Evolutionary conservation across 495 filamentous ascomycete species (phyloP), one percentile per base, ranked within the genome.

Genomic region (Lentithecium fluviatile): DNA sequence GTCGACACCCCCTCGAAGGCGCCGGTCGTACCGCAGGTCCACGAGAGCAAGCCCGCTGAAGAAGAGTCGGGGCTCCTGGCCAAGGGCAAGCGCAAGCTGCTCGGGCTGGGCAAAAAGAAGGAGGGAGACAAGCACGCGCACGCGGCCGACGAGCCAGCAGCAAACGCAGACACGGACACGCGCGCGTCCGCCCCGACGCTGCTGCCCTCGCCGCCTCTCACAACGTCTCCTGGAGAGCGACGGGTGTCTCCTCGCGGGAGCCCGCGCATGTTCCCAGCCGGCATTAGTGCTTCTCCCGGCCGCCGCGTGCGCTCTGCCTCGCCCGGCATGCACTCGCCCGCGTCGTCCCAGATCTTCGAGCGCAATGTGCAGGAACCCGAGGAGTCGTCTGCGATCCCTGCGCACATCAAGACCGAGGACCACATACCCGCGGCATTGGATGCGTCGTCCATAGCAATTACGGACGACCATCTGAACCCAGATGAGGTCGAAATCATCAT

Each of bases 401-500:
- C 86, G 1, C 91, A 96, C 69, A 95, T 96, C 66, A 82, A 86
- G 60, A 95, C 88, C 25, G 91, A 96, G 72, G 91, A 96, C 75
- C 85, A 91, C 70, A 96, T 96, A 68, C 91, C 91, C 23, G 83
- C 91, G 0, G 91, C 92, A 11, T 79, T 96, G 20, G 91, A 96
- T 72, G 91, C 92, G 26, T 88, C 88, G 2, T 92, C 88, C 36
- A 83, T 88, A 58, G 91, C 91, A 51, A 96, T 96, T 66, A 96
- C 91, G 15, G 88, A 93, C 70, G 76, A 83, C 60, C 79, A 82
- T 45, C 77, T 91, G 32, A 83, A 88, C 69, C 85, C 88, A 21
- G 90, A 95, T 70, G 81, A 82, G 21, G 91, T 96, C 45, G 89
- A 95, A 74, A 95, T 96, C 70, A 81, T 95, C 38, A 95, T 86